Evolutionary conservation across 768 basidiomycete species (phyloP), one percentile per base, ranked within the genome.

Genomic region (Leccinum truebloodii): DNA sequence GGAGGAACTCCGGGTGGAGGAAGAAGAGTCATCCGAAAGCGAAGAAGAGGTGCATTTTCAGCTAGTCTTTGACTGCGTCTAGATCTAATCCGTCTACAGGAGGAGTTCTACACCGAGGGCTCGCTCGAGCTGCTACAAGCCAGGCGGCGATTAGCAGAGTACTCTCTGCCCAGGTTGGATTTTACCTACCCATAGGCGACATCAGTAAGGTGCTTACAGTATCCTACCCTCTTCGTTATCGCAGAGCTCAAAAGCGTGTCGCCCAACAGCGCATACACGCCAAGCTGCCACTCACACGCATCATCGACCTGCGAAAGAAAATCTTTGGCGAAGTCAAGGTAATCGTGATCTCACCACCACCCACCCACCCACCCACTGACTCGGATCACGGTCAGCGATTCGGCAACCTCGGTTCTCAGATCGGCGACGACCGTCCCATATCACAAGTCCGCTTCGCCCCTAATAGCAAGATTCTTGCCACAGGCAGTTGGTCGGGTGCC

Each of bases 41-140:
- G 89, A 90, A 70, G 92, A 92, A 66, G 91, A 90, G 77, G 89
- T 86, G 65, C 52, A 78, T 72, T 22, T 13, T n/a, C 58, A 14
- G 24, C 34, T 20, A 32, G 52, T 57, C 60, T 44, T 24, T 30
- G 12, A 32, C 18, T 14, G 14, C 5, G 34, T 28, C 32, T 22
- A 34, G 1, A 34, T 54, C 57, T 60, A 52, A 67, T 30, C 44
- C 20, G 28, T 49, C 53, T 69, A 37, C 69, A 94, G 87, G 89
- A 92, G 72, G 97, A 99, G 71, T 99, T 98, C 79, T 98, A 95
- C 74, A 89, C 95, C 6, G 89, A 89, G 26, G 96, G 97, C 6
- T 87, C 93, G 4, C 80, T 94, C 22, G 93, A 92, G 65, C 83
- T 99, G 60, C 80, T 97, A 54, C 87, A 90, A 70, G 88, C 94